Percentiles rank a stretch among this genome's conserved stretches.
Conservation (phyloP, 139 green algal species). For the Asterochloris erici region DNA sequence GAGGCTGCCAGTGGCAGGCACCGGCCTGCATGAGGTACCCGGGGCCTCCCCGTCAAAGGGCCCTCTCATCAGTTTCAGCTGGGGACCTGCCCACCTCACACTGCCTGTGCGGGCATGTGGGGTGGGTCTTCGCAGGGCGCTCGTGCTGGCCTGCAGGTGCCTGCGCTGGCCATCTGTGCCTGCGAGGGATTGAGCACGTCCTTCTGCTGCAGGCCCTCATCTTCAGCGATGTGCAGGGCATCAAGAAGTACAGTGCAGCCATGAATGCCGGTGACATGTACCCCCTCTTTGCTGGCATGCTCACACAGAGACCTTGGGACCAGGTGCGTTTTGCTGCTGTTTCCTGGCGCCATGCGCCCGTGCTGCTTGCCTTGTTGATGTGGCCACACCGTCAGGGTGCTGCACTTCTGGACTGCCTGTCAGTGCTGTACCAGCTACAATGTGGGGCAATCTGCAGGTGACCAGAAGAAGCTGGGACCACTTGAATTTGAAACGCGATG, state of each 20-base stretch:
- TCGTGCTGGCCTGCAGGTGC: constrained; percentile 26
- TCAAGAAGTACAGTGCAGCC: constrained; percentile 50
- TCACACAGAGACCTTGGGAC: constrained; percentile 84
- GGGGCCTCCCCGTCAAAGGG: too few species aligned
- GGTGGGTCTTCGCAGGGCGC: background rate
- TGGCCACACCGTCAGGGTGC: background rate
- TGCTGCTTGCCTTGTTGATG: background rate
- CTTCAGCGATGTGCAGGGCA: constrained; percentile 73
- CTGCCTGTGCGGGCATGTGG: too few species aligned
- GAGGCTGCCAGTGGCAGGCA: too few species aligned
- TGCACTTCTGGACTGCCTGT: background rate
- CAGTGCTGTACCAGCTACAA: too few species aligned
- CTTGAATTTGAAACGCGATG: constrained; percentile 8
- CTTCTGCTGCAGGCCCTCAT: constrained; percentile 79
- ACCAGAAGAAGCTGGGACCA: constrained; percentile 14
- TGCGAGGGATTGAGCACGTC: constrained; percentile 54
- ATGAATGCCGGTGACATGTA: constrained; percentile 82
- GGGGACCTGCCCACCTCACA: background rate
- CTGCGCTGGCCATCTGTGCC: background rate
- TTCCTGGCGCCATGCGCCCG: background rate
- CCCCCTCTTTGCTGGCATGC: constrained; percentile 84
- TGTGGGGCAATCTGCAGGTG: background rate
- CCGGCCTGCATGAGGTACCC: too few species aligned
- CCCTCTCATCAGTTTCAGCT: too few species aligned
- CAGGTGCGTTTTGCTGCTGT: constrained; percentile 35